Percentiles rank a stretch among this genome's conserved stretches.
phyloP scores from a whole-genome alignment of 2,329 filamentous ascomycete genomes.

The Curvularia verruculosa region DNA sequence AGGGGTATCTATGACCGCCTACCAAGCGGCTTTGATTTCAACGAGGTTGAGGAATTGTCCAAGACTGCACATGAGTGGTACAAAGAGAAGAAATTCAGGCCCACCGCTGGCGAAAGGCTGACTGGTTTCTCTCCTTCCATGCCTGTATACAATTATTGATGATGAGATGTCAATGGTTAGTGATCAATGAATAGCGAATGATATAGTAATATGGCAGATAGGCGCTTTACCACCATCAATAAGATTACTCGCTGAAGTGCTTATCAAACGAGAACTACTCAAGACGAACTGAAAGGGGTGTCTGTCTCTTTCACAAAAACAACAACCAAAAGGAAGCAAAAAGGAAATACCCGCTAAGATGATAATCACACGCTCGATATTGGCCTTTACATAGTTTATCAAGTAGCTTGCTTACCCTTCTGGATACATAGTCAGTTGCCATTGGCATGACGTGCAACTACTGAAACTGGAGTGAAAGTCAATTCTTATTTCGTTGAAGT shows the following conservation, averaged over 20 bases:
- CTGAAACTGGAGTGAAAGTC: no score
- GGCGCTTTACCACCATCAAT: background rate
- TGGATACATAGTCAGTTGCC: no score
- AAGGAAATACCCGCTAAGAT: no score
- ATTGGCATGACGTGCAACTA: no score
- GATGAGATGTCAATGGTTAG: background rate
- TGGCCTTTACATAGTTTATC: no score
- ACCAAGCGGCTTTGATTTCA: constrained; percentile 53
- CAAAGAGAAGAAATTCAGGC: constrained; percentile 56
- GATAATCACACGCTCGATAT: no score
- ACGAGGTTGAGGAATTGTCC: constrained; percentile 54
- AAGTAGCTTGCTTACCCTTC: no score
- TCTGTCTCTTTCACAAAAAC: background rate
- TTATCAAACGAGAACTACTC: background rate
- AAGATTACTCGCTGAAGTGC: background rate
- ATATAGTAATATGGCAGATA: background rate
- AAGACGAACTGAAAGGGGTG: background rate
- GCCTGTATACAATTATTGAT: constrained; percentile 14
- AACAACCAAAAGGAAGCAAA: no score
- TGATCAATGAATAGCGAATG: background rate
- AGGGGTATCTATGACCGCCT: constrained; percentile 56
- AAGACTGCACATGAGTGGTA: constrained; percentile 55
- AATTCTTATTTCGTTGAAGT: no score
- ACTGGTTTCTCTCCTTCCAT: constrained; percentile 47
- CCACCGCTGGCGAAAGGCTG: constrained; percentile 48